phyloP scores from a whole-genome alignment of 2,329 filamentous ascomycete genomes.

The Gaeumannomyces tritici region DNA sequence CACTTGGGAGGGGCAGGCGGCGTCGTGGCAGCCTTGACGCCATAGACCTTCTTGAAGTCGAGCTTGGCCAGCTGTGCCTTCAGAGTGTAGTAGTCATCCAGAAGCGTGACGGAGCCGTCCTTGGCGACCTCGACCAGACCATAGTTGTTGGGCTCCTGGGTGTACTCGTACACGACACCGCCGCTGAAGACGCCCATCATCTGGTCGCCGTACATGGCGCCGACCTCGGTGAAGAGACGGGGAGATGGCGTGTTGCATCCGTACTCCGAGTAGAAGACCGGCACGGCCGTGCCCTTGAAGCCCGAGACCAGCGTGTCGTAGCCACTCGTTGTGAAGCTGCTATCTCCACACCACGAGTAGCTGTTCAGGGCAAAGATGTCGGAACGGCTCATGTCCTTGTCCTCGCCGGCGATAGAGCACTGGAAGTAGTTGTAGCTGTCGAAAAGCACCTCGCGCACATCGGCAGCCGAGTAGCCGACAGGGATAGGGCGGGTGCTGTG shows the following conservation, averaged over 20 bases:
- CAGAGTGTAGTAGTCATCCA: constrained; percentile 63
- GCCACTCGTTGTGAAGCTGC: constrained; percentile 41
- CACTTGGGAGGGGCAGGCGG: constrained; percentile 51
- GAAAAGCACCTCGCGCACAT: constrained; percentile 62
- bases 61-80: constrained; percentile 66
- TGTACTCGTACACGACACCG: constrained; percentile 74
- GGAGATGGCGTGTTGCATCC: constrained; percentile 68
- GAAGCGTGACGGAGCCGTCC: constrained; percentile 47
- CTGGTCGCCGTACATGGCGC: constrained; percentile 58
- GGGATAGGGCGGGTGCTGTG: constrained; percentile 60
- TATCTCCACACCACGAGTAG: constrained; percentile 54
- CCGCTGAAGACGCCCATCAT: constrained; percentile 64
- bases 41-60: constrained; percentile 59
- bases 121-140: constrained; percentile 54
- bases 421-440: constrained; percentile 71
- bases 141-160: constrained; percentile 58
- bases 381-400: constrained; percentile 51
- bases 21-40: constrained; percentile 45
- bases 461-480: constrained; percentile 72
- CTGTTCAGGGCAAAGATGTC: constrained; percentile 75
- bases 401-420: constrained; percentile 47
- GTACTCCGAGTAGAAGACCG: constrained; percentile 70
- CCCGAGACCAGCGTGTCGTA: constrained; percentile 50
- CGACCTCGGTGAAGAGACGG: constrained; percentile 68
- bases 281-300: constrained; percentile 57